Evolutionary conservation across 495 filamentous ascomycete species (phyloP), one percentile per base, ranked within the genome.

Genomic region (Neurospora sp.): DNA sequence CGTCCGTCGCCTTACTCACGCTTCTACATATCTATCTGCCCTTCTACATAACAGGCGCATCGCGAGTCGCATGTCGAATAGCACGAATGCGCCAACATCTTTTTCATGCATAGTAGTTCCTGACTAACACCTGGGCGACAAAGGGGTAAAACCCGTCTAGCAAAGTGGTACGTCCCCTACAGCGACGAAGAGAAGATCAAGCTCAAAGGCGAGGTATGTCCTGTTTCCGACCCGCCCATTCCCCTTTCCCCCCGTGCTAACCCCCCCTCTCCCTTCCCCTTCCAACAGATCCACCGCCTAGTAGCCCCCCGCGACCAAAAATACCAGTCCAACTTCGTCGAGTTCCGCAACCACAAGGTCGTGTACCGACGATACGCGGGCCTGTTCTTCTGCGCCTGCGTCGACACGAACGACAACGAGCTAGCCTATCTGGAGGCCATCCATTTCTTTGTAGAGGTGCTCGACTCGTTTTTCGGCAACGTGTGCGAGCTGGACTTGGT

Each of bases 401-500:
- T 99, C 76, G 96, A 99, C 84, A 95, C 96, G 70, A 98, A 97
- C 81, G 96, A 99, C 82, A 99, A 98, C 83, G 96, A 98, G 85
- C 86, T 99, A 45, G 94, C 96, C 59, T 99, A 96, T 80, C 86
- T 99, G 70, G 96, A 99, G 82, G 96, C 95, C 0, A 97, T 99
- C 80, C 96, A 99, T 86, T 98, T 99, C 85, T 98, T 99, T 79
- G 96, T 99, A 74, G 96, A 99, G 84, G 96, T 99, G 74, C 86
- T 99, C 78, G 96, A 99, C 87, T 88, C 92, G 76, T 99, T 99
- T 85, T 99, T 99, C 80, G 96, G 96, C 76, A 99, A 99, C 81
- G 96, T 99, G 71, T 99, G 96, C 89, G 96, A 99, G 85, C 86
- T 99, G 75, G 96, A 99, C 78, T 96, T 99, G 79, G 97, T 98